phyloP scores from a whole-genome alignment of 495 filamentous ascomycete species.

The Cercophora sp. region DNA sequence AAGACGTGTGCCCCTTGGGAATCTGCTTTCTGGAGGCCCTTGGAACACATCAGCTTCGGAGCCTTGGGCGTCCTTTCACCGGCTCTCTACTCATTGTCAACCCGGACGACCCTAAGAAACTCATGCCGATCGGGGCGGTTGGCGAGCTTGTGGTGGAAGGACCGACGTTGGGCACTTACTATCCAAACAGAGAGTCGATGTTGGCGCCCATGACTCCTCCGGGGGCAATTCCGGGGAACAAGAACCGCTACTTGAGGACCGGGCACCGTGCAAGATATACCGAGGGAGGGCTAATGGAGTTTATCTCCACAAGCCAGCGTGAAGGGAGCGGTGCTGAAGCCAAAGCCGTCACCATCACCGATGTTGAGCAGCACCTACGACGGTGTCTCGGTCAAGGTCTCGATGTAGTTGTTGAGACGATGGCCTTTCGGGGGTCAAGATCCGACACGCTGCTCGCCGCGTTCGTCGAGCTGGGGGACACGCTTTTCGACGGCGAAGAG shows the following conservation, averaged over 20 bases:
- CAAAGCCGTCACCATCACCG: constrained; percentile 32
- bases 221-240: constrained; percentile 9
- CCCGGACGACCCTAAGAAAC: constrained; percentile 44
- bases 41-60: constrained; percentile 31
- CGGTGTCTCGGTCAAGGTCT: constrained; percentile 42
- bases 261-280: constrained; percentile 43
- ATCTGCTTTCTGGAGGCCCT: constrained; percentile 42
- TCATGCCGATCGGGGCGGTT: constrained; percentile 43
- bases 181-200: constrained; percentile 30
- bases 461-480: constrained; percentile 45
- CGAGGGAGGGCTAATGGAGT: constrained; percentile 42
- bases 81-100: constrained; percentile 45
- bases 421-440: constrained; percentile 37
- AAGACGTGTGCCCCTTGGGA: constrained; percentile 43
- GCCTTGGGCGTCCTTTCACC: constrained; percentile 40
- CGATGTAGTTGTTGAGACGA: constrained; percentile 43
- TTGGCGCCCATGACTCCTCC: constrained; percentile 23
- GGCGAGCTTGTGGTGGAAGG: constrained; percentile 48
- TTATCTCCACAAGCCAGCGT: constrained; percentile 29
- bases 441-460: constrained; percentile 34
- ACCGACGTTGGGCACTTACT: constrained; percentile 37
- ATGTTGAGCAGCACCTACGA: constrained; percentile 41
- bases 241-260: constrained; percentile 36
- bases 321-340: constrained; percentile 28
- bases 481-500: constrained; percentile 29